phyloP scores from a whole-genome alignment of 441 rosid species.

The Gossypium schwendimanii region DNA sequence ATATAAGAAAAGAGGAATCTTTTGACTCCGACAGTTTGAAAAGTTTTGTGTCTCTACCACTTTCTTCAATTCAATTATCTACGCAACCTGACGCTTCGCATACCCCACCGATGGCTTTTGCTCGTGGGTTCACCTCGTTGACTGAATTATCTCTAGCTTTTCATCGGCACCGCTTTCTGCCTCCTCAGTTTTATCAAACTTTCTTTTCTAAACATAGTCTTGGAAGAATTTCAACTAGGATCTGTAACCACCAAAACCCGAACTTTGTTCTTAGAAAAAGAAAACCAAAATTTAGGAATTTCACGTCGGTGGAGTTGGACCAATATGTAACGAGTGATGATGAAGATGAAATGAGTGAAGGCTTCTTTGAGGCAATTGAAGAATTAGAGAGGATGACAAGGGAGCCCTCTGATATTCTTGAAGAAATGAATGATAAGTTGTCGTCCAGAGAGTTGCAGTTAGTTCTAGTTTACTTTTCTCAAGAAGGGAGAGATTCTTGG shows the following conservation, averaged over 20 bases:
- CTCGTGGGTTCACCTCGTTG: constrained; percentile 31
- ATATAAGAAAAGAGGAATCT: not conserved
- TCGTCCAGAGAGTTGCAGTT: constrained; percentile 71
- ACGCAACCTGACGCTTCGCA: constrained; percentile 7
- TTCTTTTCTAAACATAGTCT: constrained; percentile 11
- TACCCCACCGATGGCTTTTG: constrained; percentile 35
- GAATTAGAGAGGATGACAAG: constrained; percentile 82
- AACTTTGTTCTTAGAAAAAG: constrained; percentile 20
- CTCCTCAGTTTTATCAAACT: constrained; percentile 15
- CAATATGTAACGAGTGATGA: constrained; percentile 55
- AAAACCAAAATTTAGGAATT: constrained; percentile 23
- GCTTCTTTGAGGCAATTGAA: constrained; percentile 76
- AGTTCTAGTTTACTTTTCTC: constrained; percentile 83
- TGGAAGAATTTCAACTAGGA: constrained; percentile 17
- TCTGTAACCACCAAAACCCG: constrained; percentile 27
- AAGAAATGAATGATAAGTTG: constrained; percentile 80
- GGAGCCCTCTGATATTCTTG: constrained; percentile 81
- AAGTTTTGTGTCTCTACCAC: not conserved
- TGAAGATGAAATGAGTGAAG: constrained; percentile 68
- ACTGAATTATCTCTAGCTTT: constrained; percentile 29
- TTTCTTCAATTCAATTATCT: not conserved
- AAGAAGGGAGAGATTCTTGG: constrained; percentile 93
- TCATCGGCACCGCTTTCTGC: constrained; percentile 14
- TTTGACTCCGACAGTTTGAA: not conserved
- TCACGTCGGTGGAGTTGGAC: constrained; percentile 57